phyloP scores from a whole-genome alignment of 345 rosid species.

The Gossypium thurberi region DNA sequence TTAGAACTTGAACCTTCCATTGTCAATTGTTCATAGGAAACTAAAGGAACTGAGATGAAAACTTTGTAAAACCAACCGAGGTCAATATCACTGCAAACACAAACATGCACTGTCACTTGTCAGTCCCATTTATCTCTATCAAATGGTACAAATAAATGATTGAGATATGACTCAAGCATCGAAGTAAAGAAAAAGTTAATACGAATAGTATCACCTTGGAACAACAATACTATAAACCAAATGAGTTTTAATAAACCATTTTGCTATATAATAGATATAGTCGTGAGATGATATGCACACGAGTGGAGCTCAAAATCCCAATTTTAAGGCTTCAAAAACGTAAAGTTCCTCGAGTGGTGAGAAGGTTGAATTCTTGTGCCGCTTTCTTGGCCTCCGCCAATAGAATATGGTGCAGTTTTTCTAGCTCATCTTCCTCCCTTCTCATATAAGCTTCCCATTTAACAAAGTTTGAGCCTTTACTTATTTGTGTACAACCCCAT shows the following conservation, averaged over 20 bases:
- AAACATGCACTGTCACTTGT: constrained; percentile 10
- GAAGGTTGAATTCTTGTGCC: constrained; percentile 18
- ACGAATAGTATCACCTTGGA: too few species aligned
- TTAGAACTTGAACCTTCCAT: constrained; percentile 49
- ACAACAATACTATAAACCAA: too few species aligned
- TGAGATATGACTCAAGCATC: constrained; percentile 23
- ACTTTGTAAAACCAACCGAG: background rate
- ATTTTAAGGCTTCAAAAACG: constrained; percentile 19
- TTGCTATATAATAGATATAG: too few species aligned
- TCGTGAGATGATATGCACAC: constrained; percentile 11
- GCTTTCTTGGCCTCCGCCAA: constrained; percentile 11
- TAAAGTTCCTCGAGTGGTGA: constrained; percentile 14
- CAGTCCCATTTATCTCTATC: background rate
- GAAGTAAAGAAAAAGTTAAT: background rate
- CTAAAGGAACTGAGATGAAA: background rate
- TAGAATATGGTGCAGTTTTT: background rate
- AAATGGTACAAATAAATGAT: constrained; percentile 22
- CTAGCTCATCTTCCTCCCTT: background rate
- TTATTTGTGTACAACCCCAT: background rate
- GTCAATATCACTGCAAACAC: constrained; percentile 11
- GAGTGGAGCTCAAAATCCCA: constrained; percentile 14
- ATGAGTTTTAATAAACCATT: too few species aligned
- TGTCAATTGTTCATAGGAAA: background rate
- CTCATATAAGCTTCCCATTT: background rate
- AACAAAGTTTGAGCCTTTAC: background rate